phyloP scores from a whole-genome alignment of 2,329 filamentous ascomycete genomes.

The Colletotrichum truncatum region DNA sequence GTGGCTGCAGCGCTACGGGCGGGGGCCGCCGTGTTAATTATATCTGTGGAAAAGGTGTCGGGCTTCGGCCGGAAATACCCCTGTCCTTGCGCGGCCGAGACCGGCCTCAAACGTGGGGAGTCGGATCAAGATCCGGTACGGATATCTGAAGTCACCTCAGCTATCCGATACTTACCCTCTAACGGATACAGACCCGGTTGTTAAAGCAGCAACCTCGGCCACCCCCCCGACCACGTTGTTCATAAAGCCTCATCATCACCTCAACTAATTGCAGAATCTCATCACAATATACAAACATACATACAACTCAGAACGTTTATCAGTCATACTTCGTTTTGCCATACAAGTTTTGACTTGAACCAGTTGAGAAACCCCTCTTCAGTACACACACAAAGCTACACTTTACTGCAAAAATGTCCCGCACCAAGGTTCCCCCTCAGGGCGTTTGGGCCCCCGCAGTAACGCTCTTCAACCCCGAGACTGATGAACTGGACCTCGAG shows the following conservation, averaged over 20 bases:
- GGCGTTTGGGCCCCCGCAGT: conserved; percentile 62
- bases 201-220: conserved; percentile 12
- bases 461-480: conserved; percentile 60
- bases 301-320: background rate
- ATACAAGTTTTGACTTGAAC: background rate
- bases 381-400: background rate
- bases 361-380: background rate
- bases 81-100: conserved; percentile 27
- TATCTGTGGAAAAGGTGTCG: conserved; percentile 16
- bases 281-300: background rate
- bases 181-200: conserved; percentile 17
- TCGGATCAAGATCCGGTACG: conserved; percentile 24
- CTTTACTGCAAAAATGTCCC: conserved; percentile 1
- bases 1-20: background rate
- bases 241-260: conserved; percentile 7
- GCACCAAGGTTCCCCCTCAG: conserved; percentile 34
- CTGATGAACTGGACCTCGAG: conserved; percentile 56
- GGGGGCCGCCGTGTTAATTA: background rate
- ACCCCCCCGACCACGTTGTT: background rate
- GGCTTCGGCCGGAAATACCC: conserved; percentile 27
- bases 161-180: conserved; percentile 2
- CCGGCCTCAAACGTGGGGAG: conserved; percentile 28
- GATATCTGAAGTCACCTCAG: conserved; percentile 26
- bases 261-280: background rate
- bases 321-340: background rate